A percentile compares a stretch with the other conserved stretches of the same genome.
phyloP scores from a whole-genome alignment of 2,329 filamentous ascomycete genomes.

The Monosporascus ibericus region DNA sequence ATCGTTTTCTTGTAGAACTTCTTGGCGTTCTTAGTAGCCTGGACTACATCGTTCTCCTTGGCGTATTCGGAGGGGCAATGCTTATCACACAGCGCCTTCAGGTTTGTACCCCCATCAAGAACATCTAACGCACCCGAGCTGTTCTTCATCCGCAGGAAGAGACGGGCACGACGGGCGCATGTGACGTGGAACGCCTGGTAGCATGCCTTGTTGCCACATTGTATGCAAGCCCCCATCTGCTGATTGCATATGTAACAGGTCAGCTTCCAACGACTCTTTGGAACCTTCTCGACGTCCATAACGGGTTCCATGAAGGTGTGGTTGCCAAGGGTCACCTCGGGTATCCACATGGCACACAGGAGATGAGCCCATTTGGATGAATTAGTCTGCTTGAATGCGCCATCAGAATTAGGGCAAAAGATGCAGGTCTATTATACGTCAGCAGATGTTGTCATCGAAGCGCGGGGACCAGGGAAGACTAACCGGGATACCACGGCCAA shows the following conservation, averaged over 20 bases:
- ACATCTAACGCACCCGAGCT: slow-evolving; percentile 72
- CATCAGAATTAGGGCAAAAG: slow-evolving; percentile 95
- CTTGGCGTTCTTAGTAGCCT: slow-evolving; percentile 75
- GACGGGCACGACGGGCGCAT: slow-evolving; percentile 78
- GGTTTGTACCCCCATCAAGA: slow-evolving; percentile 69
- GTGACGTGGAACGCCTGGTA: slow-evolving; percentile 97
- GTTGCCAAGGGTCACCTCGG: slow-evolving; percentile 91
- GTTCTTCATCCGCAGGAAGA: slow-evolving; percentile 96
- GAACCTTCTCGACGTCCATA: slow-evolving; percentile 96
- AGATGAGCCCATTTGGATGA: slow-evolving; percentile 95
- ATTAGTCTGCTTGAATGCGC: slow-evolving; percentile 97
- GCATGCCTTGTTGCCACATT: slow-evolving; percentile 95
- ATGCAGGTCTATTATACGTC: slow-evolving; percentile 66
- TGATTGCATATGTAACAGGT: slow-evolving; percentile 96
- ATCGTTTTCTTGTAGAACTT: slow-evolving; percentile 86
- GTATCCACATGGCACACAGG: slow-evolving; percentile 97
- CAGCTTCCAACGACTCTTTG: slow-evolving; percentile 87
- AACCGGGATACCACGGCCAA: slow-evolving; percentile 83
- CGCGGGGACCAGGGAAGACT: slow-evolving; percentile 26
- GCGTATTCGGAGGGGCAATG: slow-evolving; percentile 88
- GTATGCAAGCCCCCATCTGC: slow-evolving; percentile 96
- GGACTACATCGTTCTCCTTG: slow-evolving; percentile 75
- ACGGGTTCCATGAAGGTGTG: slow-evolving; percentile 98
- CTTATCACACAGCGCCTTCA: slow-evolving; percentile 95
- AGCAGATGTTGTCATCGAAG: slow-evolving; percentile 4